Evolutionary conservation across 805 yeast genomes (phyloP).

Genomic region (Teunomyces barrocoloradensis): DNA sequence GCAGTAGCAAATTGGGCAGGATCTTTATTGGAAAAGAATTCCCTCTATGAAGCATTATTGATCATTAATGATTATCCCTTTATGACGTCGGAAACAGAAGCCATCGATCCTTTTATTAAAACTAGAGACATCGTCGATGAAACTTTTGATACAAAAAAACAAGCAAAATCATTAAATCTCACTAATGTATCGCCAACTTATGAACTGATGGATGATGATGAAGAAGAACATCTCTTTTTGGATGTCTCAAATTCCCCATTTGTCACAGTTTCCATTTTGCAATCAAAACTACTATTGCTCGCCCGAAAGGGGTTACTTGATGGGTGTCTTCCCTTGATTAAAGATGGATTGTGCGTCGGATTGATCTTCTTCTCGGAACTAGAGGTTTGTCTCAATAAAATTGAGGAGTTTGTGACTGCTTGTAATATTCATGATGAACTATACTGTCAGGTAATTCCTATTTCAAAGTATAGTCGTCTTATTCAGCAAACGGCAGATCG

Average conservation of each 20-base stretch:
- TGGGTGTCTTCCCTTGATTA: slow-evolving; percentile 52
- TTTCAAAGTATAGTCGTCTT: background rate
- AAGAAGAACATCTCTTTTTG: background rate
- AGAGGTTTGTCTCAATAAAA: slow-evolving; percentile 49
- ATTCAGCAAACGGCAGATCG: slow-evolving; percentile 1
- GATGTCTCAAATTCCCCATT: slow-evolving; percentile 37
- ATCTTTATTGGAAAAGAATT: slow-evolving; percentile 46
- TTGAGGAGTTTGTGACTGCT: slow-evolving; percentile 27
- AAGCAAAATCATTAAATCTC: background rate
- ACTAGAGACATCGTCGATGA: slow-evolving; percentile 37
- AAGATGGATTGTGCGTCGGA: slow-evolving; percentile 38
- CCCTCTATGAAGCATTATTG: slow-evolving; percentile 50
- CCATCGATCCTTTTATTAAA: slow-evolving; percentile 26
- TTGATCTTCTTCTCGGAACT: slow-evolving; percentile 49
- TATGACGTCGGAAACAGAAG: slow-evolving; percentile 42
- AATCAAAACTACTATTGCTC: slow-evolving; percentile 33
- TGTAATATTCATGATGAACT: slow-evolving; percentile 26
- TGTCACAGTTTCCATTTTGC: slow-evolving; percentile 29
- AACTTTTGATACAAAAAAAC: slow-evolving; percentile 9
- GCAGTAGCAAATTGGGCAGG: slow-evolving; percentile 60
- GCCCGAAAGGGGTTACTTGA: slow-evolving; percentile 46
- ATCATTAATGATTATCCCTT: slow-evolving; percentile 52
- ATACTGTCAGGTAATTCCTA: slow-evolving; percentile 21
- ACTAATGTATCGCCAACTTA: background rate
- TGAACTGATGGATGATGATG: background rate